phyloP scores from a whole-genome alignment of 768 basidiomycete genomes.

The Tulasnella calospora region DNA sequence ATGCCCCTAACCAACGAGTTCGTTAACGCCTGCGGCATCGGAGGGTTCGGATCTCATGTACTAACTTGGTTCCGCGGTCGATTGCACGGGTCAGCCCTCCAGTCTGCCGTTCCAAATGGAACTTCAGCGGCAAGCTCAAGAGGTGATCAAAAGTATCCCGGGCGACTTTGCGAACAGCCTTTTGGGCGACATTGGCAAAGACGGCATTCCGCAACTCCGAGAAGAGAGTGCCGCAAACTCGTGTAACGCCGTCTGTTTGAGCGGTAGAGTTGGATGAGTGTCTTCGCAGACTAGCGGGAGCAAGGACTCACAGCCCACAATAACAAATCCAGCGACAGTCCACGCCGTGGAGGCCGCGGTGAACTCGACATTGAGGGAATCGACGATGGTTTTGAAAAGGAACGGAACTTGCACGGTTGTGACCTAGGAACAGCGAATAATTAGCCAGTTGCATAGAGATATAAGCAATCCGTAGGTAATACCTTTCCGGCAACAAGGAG shows the following conservation, averaged over 20 bases:
- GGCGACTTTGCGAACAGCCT: slow-evolving; percentile 90
- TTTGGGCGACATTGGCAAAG: slow-evolving; percentile 92
- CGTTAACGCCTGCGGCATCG: not conserved
- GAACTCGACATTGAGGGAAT: slow-evolving; percentile 80
- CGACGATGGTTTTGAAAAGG: slow-evolving; percentile 88
- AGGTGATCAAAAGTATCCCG: slow-evolving; percentile 94
- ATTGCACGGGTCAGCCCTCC: slow-evolving; percentile 95
- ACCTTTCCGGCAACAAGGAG: slow-evolving; percentile 86
- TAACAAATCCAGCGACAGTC: slow-evolving; percentile 83
- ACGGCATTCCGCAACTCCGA: slow-evolving; percentile 91
- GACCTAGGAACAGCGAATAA: slow-evolving; percentile 47
- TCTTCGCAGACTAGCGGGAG: not conserved
- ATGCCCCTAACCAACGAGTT: slow-evolving; percentile 63
- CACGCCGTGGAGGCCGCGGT: slow-evolving; percentile 73
- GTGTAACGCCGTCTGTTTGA: slow-evolving; percentile 79
- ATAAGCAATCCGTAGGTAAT: slow-evolving; percentile 29
- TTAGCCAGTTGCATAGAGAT: not conserved
- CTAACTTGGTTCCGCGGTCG: slow-evolving; percentile 93
- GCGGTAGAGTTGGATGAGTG: not conserved
- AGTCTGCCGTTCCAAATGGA: slow-evolving; percentile 89
- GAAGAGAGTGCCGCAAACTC: slow-evolving; percentile 84
- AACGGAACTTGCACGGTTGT: slow-evolving; percentile 98
- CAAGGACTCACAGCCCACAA: slow-evolving; percentile 78
- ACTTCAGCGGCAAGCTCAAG: slow-evolving; percentile 81
- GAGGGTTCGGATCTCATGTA: slow-evolving; percentile 7